Conservation (phyloP, 306 rosid species). For the Sophora flavescens region DNA sequence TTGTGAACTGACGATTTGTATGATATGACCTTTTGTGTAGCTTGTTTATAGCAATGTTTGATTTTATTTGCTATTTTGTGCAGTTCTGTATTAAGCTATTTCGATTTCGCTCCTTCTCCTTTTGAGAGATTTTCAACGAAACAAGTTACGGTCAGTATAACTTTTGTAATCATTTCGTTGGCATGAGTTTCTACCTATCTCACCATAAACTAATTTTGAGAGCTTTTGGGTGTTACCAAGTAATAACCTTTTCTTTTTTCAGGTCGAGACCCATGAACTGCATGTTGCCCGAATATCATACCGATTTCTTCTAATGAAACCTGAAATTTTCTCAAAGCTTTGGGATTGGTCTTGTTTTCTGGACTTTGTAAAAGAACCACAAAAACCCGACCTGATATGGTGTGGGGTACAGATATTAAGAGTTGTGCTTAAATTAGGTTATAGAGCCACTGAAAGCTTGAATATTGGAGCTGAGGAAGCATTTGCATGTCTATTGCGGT, state of each 20-base stretch:
- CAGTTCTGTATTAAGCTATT: constrained; percentile 79
- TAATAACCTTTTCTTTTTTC: neutral
- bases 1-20: neutral
- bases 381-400: constrained; percentile 68
- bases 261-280: constrained; percentile 55
- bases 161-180: neutral
- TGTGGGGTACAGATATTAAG: constrained; percentile 64
- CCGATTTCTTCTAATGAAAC: constrained; percentile 65
- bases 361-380: constrained; percentile 53
- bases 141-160: constrained; percentile 57
- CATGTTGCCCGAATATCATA: constrained; percentile 70
- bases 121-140: constrained; percentile 67
- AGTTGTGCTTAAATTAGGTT: constrained; percentile 65
- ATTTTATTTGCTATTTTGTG: constrained; percentile 39
- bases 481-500: constrained; percentile 72
- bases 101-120: constrained; percentile 83
- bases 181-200: neutral
- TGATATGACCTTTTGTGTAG: neutral
- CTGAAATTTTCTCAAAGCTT: constrained; percentile 66
- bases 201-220: neutral
- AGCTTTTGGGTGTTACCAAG: constrained; percentile 6
- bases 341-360: constrained; percentile 89
- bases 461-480: constrained; percentile 60
- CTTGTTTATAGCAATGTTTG: constrained; percentile 26
- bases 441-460: constrained; percentile 53